Conservation (phyloP, 1,284 basidiomycete species). For the Leucoagaricus sp. region DNA sequence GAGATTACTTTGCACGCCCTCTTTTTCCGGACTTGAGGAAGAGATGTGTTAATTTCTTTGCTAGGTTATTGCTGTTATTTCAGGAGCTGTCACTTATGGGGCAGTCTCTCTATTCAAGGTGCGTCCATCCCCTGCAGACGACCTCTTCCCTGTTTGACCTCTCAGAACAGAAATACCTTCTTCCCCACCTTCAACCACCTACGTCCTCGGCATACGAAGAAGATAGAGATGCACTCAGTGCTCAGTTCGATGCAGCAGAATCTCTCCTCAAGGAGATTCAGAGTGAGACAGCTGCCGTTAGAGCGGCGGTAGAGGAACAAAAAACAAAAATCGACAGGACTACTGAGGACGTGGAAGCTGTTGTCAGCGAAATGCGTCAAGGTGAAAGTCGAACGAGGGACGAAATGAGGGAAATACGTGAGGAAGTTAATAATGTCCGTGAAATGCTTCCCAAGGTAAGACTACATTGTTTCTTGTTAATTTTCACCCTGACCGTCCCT, state of each 20-base stretch:
- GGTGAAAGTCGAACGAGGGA: slow-evolving; percentile 81
- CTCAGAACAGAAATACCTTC: slow-evolving; percentile 81
- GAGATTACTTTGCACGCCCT: slow-evolving; percentile 87
- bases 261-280: slow-evolving; percentile 83
- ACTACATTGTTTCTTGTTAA: neutral
- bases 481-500: neutral
- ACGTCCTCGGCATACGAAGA: slow-evolving; percentile 87
- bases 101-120: slow-evolving; percentile 86
- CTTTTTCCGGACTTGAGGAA: slow-evolving; percentile 16
- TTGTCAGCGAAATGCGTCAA: slow-evolving; percentile 76
- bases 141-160: neutral
- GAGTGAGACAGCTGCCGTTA: slow-evolving; percentile 72
- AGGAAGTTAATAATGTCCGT: slow-evolving; percentile 88
- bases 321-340: slow-evolving; percentile 76
- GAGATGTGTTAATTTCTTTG: slow-evolving; percentile 28
- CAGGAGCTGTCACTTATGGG: slow-evolving; percentile 88
- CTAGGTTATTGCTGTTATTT: slow-evolving; percentile 93
- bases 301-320: slow-evolving; percentile 81
- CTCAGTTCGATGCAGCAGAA: slow-evolving; percentile 94
- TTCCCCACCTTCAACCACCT: slow-evolving; percentile 92
- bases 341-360: slow-evolving; percentile 79
- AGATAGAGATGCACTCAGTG: slow-evolving; percentile 82
- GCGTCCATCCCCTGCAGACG: slow-evolving; percentile 24
- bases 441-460: slow-evolving; percentile 89
- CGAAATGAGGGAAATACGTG: slow-evolving; percentile 90